Evolutionary conservation across 352 stramenopile genomes (phyloP).

Genomic region (Pilasporangium apinafurcum): DNA sequence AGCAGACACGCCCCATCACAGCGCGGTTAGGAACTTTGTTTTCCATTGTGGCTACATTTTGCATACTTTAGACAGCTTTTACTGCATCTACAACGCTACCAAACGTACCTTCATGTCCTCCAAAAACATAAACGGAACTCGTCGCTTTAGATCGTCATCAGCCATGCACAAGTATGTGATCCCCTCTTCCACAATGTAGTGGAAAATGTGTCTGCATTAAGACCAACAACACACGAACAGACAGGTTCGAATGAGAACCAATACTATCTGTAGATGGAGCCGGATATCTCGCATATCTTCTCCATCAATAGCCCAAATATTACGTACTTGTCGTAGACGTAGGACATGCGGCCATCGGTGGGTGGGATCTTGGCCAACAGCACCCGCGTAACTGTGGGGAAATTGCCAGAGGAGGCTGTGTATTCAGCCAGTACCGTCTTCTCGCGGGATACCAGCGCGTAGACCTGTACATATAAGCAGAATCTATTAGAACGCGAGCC

Average conservation of each 20-base stretch:
- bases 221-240: neutral
- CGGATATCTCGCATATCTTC: neutral
- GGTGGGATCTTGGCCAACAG: constrained; percentile 95
- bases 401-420: constrained; percentile 95
- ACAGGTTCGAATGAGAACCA: neutral
- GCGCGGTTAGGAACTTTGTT: too few species aligned
- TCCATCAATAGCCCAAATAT: neutral
- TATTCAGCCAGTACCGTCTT: constrained; percentile 98
- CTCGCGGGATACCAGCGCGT: constrained; percentile 94
- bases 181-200: constrained; percentile 95
- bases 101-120: constrained; percentile 92
- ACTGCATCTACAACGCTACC: too few species aligned
- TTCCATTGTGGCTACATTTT: too few species aligned
- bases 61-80: too few species aligned
- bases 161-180: constrained; percentile 99
- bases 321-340: constrained; percentile 95
- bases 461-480: constrained; percentile 83
- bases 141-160: constrained; percentile 92
- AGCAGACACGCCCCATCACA: neutral
- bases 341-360: constrained; percentile 94
- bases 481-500: too few species aligned
- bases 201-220: constrained; percentile 80
- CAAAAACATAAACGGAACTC: constrained; percentile 97
- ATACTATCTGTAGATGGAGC: neutral
- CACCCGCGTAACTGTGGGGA: constrained; percentile 96